These are phyloP conservation scores for Aspergillus hortae DNA, from an alignment of 2,329 filamentous ascomycete genomes.

Conservation along the genomic window DNA sequence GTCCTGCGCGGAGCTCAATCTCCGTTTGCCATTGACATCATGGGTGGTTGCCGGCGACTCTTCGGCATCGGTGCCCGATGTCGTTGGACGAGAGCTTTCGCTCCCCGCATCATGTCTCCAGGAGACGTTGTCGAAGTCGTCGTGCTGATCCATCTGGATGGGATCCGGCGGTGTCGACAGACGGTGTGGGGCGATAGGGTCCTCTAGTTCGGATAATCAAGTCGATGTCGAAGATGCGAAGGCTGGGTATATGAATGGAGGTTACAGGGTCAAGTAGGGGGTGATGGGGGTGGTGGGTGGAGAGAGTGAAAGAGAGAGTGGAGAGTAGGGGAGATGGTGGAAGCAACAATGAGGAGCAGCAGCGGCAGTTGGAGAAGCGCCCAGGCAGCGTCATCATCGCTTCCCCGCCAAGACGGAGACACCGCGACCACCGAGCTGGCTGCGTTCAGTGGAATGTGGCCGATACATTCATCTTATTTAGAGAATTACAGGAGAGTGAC, in stretches of 20 bases:
- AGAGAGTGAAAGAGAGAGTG: conserved; percentile 3
- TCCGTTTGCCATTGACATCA: conserved; percentile 48
- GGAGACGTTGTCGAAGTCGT: conserved; percentile 77
- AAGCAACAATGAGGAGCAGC: conserved; percentile 10
- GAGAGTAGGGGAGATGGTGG: conserved; percentile 1
- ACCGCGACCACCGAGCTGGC: not conserved
- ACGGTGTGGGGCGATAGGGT: not conserved
- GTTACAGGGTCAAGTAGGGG: not conserved
- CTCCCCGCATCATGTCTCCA: conserved; percentile 65
- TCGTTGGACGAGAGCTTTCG: conserved; percentile 40
- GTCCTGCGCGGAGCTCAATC: conserved; percentile 44
- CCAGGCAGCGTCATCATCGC: conserved; percentile 19
- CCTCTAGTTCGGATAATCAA: not conserved
- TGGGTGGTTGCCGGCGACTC: conserved; percentile 31
- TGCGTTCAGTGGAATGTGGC: not conserved
- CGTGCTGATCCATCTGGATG: conserved; percentile 46
- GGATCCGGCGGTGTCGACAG: conserved; percentile 4
- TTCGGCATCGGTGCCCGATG: conserved; percentile 40
- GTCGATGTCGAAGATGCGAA: not conserved
- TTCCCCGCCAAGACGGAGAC: conserved; percentile 5
- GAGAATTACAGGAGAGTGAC: not conserved
- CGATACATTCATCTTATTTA: not conserved
- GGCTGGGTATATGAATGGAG: not conserved
- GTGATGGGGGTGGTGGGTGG: not conserved
- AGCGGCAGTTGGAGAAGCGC: conserved; percentile 14